These are phyloP conservation scores for Xylaria polymorpha DNA, from an alignment of 2,329 filamentous ascomycete species.

Conservation along the genomic window DNA sequence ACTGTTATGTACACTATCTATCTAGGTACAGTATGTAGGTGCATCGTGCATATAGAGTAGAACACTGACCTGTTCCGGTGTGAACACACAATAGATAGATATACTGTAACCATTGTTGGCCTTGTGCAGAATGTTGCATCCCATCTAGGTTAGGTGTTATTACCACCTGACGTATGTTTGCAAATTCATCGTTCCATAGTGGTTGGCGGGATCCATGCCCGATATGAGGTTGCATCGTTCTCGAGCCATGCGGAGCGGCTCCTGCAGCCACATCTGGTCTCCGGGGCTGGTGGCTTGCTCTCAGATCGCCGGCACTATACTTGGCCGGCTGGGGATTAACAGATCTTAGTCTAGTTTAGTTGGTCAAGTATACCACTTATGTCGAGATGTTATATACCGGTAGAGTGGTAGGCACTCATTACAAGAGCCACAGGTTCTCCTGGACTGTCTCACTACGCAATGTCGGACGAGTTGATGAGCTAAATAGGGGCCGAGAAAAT, in stretches of 20 bases:
- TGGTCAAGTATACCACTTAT: not conserved
- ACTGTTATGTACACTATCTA: slow-evolving; percentile 9
- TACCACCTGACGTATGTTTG: slow-evolving; percentile 13
- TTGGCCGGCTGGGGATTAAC: slow-evolving; percentile 27
- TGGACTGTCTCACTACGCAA: slow-evolving; percentile 14
- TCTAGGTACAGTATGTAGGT: not conserved
- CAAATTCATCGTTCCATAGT: slow-evolving; percentile 11
- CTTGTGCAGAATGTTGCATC: slow-evolving; percentile 2
- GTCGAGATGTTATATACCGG: slow-evolving; percentile 4
- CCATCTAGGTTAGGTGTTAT: slow-evolving; percentile 1
- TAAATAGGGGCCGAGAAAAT: slow-evolving; percentile 12
- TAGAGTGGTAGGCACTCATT: slow-evolving; percentile 6
- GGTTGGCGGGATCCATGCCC: slow-evolving; percentile 30
- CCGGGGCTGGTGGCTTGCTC: slow-evolving; percentile 38
- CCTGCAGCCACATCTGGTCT: slow-evolving; percentile 42
- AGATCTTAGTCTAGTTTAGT: slow-evolving; percentile 19
- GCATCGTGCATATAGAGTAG: slow-evolving; percentile 7
- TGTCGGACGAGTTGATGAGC: slow-evolving; percentile 10
- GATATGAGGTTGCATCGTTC: slow-evolving; percentile 40
- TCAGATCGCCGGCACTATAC: slow-evolving; percentile 37
- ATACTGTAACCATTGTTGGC: slow-evolving; percentile 8
- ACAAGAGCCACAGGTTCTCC: not conserved
- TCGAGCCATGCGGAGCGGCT: slow-evolving; percentile 40
- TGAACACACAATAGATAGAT: not conserved
- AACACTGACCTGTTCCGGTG: slow-evolving; percentile 16